Conservation (phyloP, 306 rosid species). For the Arachis hypogaea region DNA sequence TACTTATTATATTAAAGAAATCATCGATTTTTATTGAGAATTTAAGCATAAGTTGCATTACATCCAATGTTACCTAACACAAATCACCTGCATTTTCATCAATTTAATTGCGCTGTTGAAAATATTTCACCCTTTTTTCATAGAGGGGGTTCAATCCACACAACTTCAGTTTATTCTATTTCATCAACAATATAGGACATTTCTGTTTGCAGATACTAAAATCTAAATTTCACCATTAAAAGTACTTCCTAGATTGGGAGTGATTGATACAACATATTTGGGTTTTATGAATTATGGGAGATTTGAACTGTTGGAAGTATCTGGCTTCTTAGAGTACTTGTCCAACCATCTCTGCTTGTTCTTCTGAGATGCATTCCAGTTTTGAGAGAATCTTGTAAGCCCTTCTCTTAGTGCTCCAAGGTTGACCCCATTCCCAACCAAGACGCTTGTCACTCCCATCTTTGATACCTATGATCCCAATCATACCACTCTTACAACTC, state of each 20-base stretch:
- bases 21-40: background rate
- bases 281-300: too few relatives aligned
- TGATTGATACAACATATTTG: too few relatives aligned
- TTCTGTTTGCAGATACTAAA: background rate
- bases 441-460: slow-evolving; percentile 89
- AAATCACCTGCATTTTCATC: background rate
- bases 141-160: background rate
- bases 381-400: slow-evolving; percentile 61
- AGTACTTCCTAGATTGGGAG: too few relatives aligned
- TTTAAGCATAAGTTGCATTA: slow-evolving; percentile 19
- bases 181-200: slow-evolving; percentile 2
- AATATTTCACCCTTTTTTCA: background rate
- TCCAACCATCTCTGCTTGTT: slow-evolving; percentile 77
- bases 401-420: slow-evolving; percentile 78
- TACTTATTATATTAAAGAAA: too few relatives aligned
- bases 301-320: slow-evolving; percentile 37
- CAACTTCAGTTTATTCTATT: too few relatives aligned
- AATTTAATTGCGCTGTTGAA: background rate
- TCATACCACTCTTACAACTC: slow-evolving; percentile 1
- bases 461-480: slow-evolving; percentile 64
- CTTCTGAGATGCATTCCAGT: slow-evolving; percentile 60
- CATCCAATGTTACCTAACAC: background rate
- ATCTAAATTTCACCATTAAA: too few relatives aligned
- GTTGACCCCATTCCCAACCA: slow-evolving; percentile 75
- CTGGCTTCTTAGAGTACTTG: slow-evolving; percentile 47